Base-by-base conservation (phyloP, 1,139 yeast species). In the Entelexis sorbosivorans region DNA sequence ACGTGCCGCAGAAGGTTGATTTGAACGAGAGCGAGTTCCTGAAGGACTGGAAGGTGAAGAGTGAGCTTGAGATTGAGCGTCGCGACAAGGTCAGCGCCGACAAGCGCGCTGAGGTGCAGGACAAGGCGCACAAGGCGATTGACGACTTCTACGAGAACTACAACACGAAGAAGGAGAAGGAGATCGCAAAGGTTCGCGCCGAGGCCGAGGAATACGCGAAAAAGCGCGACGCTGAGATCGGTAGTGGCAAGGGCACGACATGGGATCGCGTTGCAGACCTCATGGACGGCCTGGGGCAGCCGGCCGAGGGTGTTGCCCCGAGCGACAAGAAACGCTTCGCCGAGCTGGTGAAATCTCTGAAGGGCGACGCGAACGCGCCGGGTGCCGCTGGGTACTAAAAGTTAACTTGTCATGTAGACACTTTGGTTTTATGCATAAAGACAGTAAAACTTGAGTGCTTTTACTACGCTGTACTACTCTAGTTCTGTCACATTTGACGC, bases 131-230 rank as follows among this genome's bases (percentile, higher is more conserved):
- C 63, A 79, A 80, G 64, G 81, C 91, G 50, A 81, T 89, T 63
- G 96, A 91, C 66, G 96, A 86, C 60, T 91, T 91, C 69, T 93
- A 93, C 69, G 96, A 88, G 61, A 83, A 82, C 64, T 93, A 93
- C 74, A 88, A 87, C 69, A 73, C 75, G 64, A 91, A 91, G 71
- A 85, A 81, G 69, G 94, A 87, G 52, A 77, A 77, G 58, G 78
- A 79, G 51, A 72, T 82, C 55, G 80, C 77, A 57, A 76, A 78
- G 55, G 82, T 86, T 9, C 73, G 73, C 64, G 83, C 80, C 58
- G 87, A 86, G 61, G 86, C 81, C 59, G 64, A 64, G 57, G 77
- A 76, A 54, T 89, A 82, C 63, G 67, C 86, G 56, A 79, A 76
- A 54, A 80, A 84, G 64, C 80, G 95, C 64, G 96, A 89, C 64